Evolutionary conservation across 768 basidiomycete species (phyloP), one percentile per base, ranked within the genome.

Genomic region (Tylopilus intermedius): DNA sequence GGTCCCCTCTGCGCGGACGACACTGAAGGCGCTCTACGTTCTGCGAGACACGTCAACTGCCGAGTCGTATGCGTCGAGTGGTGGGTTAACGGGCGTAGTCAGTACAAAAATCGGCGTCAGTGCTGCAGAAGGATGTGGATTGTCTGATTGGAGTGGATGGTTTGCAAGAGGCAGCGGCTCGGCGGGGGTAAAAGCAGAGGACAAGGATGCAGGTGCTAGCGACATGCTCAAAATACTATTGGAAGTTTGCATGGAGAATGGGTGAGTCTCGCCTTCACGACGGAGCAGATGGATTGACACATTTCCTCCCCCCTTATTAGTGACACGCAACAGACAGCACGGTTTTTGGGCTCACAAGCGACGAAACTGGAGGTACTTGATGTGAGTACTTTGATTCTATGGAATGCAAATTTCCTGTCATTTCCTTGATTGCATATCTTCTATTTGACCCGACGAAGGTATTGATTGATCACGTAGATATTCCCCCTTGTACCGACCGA

Each of bases 51-150:
- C 80, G 0, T 72, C 79, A 0, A 88, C 90, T 2, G 90, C 93
- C 0, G 91, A 95, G 64, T 79, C 84, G 5, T 96, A 94, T 67
- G 95, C 94, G 61, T 79, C 86, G 1, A 80, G 87, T 30, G 84
- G 83, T 15, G 91, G 94, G 5, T 79, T 82, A 38, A 47, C 38
- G 1, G 66, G 66, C 21, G 79, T 95, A 22, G 72, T 96, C 84
- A 37, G 82, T 77, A 22, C 78, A 75, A 62, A 79, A 74, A 18
- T 63, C 60, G 45, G 73, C 70, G 11, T 70, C 83, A 60, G 79
- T 76, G 60, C 71, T 70, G 41, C 88, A 79, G 88, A 79, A 74
- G 11, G 70, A 57, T 53, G 71, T 73, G 47, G 68, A 80, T 24
- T 79, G 79, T 51, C 70, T 61, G 62, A 61, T 47, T 69, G 64